Conservation (phyloP, 257 asterid genomes). For the Nicotiana noctiflora region DNA sequence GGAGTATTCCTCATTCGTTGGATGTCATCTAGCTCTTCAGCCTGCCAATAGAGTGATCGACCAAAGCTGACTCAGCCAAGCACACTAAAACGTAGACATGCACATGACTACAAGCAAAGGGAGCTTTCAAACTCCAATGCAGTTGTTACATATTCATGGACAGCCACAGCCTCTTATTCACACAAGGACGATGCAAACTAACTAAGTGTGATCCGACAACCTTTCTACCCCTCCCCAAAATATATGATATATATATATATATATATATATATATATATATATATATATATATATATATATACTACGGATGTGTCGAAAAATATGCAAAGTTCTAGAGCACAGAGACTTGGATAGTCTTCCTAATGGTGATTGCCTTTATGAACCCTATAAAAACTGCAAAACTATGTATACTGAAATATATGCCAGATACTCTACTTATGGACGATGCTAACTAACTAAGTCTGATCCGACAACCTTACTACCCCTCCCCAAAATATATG, state of each 20-base stretch:
- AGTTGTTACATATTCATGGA: neutral
- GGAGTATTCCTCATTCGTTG: constrained; percentile 63
- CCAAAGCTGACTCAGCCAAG: constrained; percentile 1
- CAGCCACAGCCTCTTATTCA: neutral
- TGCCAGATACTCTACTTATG: neutral
- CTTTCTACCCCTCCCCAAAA: neutral
- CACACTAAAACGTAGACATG: neutral
- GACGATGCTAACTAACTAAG: too few species aligned
- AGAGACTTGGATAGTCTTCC: neutral
- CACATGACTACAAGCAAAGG: neutral
- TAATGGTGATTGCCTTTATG: neutral
- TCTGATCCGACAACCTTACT: too few species aligned
- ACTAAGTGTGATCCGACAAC: neutral
- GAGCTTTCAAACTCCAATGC: neutral
- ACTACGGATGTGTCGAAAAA: neutral
- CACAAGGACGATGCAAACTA: neutral
- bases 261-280: too few species aligned
- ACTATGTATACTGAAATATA: neutral
- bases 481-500: too few species aligned
- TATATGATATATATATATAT: too few species aligned
- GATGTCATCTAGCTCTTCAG: constrained; percentile 69
- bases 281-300: neutral
- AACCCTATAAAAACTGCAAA: neutral
- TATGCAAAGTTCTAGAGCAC: neutral
- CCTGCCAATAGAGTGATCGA: constrained; percentile 33